Percentiles rank a stretch among this genome's conserved stretches.
Conservation (phyloP, 257 asterid species). For the Gardenia jasminoides region DNA sequence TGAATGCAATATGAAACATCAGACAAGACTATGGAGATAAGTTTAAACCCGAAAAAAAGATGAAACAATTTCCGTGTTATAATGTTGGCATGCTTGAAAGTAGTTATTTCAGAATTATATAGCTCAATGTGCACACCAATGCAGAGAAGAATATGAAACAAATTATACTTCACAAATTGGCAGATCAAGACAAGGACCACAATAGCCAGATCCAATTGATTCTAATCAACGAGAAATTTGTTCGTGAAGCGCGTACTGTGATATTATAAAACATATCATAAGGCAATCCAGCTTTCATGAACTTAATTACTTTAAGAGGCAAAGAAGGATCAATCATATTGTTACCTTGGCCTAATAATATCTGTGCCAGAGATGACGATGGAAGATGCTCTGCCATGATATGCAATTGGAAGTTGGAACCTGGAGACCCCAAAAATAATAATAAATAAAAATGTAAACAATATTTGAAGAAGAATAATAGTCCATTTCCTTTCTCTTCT, state of each 20-base stretch:
- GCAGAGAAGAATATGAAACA: background rate
- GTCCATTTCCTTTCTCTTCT: background rate
- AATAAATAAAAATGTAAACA: background rate
- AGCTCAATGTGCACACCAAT: background rate
- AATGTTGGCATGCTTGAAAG: background rate
- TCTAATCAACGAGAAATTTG: background rate
- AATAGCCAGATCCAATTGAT: background rate
- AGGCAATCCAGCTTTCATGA: background rate
- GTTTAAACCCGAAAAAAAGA: background rate
- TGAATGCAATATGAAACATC: slow-evolving; percentile 31
- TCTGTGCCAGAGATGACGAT: slow-evolving; percentile 91
- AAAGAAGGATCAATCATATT: slow-evolving; percentile 11
- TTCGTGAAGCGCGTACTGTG: background rate
- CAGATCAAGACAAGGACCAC: background rate
- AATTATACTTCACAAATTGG: background rate
- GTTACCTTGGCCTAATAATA: slow-evolving; percentile 85
- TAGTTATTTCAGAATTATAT: background rate
- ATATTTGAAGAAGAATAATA: background rate
- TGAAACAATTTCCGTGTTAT: background rate
- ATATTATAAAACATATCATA: background rate
- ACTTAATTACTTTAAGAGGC: too few species aligned
- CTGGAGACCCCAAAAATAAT: slow-evolving; percentile 29
- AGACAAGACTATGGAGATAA: background rate
- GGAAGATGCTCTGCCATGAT: slow-evolving; percentile 98
- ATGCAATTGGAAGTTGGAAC: slow-evolving; percentile 95